Evolutionary conservation across 2,329 filamentous ascomycete species (phyloP).

Genomic region (Xylariaceae sp.): DNA sequence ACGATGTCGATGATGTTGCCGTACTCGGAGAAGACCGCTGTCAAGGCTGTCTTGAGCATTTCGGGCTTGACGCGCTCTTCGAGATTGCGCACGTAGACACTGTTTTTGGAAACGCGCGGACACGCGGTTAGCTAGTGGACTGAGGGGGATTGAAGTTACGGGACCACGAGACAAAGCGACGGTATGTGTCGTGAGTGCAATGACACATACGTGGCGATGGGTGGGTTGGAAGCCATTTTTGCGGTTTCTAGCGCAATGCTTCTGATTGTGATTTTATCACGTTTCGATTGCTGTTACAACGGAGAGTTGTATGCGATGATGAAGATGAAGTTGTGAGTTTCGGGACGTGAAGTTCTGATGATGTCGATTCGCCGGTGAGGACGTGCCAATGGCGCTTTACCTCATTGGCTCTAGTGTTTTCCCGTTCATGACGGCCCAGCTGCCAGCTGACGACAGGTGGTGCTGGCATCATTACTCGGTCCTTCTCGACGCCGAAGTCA

Average conservation of each 20-base stretch:
- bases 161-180: conserved; percentile 14
- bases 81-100: conserved; percentile 73
- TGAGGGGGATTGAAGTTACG: neutral
- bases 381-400: no score
- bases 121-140: conserved; percentile 13
- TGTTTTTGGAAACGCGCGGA: conserved; percentile 28
- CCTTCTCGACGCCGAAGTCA: no score
- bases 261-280: neutral
- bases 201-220: conserved; percentile 67
- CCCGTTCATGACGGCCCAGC: no score
- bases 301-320: no score
- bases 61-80: conserved; percentile 88
- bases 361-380: no score
- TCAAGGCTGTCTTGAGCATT: conserved; percentile 65
- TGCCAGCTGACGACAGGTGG: no score
- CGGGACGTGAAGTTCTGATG: no score
- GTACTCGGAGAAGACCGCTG: conserved; percentile 80
- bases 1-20: conserved; percentile 80
- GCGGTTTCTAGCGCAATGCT: neutral
- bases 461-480: no score
- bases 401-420: no score
- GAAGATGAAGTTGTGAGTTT: no score
- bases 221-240: conserved; percentile 37
- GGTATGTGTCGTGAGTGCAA: conserved; percentile 61
- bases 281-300: neutral